Base-by-base conservation (phyloP, 768 basidiomycete species). In the Xerocomellus intermedius region DNA sequence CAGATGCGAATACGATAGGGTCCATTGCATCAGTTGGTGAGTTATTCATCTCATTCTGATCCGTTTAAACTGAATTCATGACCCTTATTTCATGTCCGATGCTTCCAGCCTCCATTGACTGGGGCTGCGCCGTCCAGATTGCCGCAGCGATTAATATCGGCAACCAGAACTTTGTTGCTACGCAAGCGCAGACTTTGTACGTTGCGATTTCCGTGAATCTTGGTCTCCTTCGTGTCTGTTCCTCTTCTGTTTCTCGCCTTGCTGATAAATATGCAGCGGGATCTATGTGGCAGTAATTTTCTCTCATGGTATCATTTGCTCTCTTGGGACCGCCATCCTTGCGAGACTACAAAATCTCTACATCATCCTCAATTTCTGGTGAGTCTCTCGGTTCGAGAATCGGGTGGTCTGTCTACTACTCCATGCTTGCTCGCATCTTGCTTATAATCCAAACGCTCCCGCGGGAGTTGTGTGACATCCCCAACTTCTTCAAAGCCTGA, bases 301-400 rank as follows among this genome's bases (percentile, higher is more conserved):
- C 22, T 74, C 79, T 2, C 87, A 91, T 64, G 86, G 78, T 0
- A 54, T 84, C 2, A 65, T 87, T 24, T 90, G 87, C 60, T 86
- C 85, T 59, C 74, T 90, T 16, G 86, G 82, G 17, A 89, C 89
- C 2, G 66, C 75, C 10, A 48, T 85, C 28, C 74, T 92, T 16
- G 89, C 89, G 1, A 76, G 87, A 28, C 62, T 91, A 16, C 89
- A 92, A 66, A 83, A 78, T 19, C 68, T 87, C 10, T 91, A 87
- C 61, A 81, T 90, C 21, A 59, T 81, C n/a, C 74, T 91, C 39
- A 91, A 91, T 64, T 68, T 90, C 26, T 48, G 82, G 85, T 86
- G 67, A 54, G 85, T 73, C 3, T 47, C 32, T 53, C 12, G 5
- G 8, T 45, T 53, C 10, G 17, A 28, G 35, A n/a, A 21, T 33